Base-by-base conservation (phyloP, 805 yeast species). In the Sugiyamaella valdiviana region DNA sequence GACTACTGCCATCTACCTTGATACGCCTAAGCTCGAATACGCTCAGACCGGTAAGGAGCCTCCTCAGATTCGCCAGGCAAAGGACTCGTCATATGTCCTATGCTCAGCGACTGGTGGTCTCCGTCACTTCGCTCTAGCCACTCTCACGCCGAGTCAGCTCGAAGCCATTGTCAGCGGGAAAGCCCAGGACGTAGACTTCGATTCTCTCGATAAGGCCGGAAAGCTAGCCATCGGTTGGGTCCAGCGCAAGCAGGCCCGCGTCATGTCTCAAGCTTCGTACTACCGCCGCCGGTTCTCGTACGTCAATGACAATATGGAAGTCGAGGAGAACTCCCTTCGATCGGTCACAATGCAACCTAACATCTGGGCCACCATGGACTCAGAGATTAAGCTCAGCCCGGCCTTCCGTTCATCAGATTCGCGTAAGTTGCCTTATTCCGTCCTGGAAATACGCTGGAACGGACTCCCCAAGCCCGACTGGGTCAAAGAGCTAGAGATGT, bases 361-460 rank as follows among this genome's bases (percentile, higher is more conserved):
- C 10, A 57, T 66, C 6, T 69, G 71, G 70, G 75, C 74, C 2
- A 51, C 65, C 2, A 56, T 71, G 14, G 74, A 71, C 50, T 50
- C 51, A 10, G 36, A 52, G 37, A 54, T 59, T 36, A 16, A 22
- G 5, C 45, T 65, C 21, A 44, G 46, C 29, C 22, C 45, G 19
- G 44, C n/a, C 17, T 10, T 46, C 36, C 16, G 39, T 7, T 44
- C 53, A 17, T 10, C 32, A 0, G 45, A 53, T 6, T 42, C 45
- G 0, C 42, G 56, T 0, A 3, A 23, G 0, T 76, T 78, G 56
- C 81, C 82, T 2, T 74, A 76, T 56, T 70, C 78, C 0, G 66
- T 76, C 0, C 61, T 80, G 24, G 76, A 75, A 47, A 59, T 80
- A 19, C 62, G 76, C 17, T 77, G 77, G 66, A 70, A 69, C 32